Percentiles rank a stretch among this genome's conserved stretches.
phyloP scores from a whole-genome alignment of 2,329 filamentous ascomycete genomes.

The Arthrocladium fulminans region DNA sequence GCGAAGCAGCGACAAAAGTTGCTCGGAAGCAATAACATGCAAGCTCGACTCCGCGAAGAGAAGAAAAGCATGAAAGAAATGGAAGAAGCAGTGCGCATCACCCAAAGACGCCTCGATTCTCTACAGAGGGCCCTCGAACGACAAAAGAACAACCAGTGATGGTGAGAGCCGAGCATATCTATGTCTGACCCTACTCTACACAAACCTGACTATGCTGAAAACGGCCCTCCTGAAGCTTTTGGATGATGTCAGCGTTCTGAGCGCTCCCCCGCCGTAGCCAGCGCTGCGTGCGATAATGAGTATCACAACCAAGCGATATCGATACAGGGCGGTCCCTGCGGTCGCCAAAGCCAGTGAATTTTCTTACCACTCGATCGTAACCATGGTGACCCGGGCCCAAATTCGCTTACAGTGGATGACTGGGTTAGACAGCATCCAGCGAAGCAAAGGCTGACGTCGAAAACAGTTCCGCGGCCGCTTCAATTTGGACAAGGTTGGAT shows the following conservation, averaged over 20 bases:
- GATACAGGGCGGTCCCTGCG: not conserved
- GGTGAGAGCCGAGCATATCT: too few relatives aligned
- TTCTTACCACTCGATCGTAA: too few relatives aligned
- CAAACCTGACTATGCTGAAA: too few relatives aligned
- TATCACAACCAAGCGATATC: not conserved
- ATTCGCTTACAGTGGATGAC: not conserved
- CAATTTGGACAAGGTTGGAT: too few relatives aligned
- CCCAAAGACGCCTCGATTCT: slow-evolving; percentile 71
- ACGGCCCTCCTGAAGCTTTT: not conserved
- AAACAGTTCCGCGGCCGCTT: too few relatives aligned
- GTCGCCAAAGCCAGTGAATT: not conserved
- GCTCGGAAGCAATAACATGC: slow-evolving; percentile 36
- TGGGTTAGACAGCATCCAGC: not conserved
- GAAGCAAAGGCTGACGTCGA: too few relatives aligned
- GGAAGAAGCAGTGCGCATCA: slow-evolving; percentile 71
- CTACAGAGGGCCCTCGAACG: slow-evolving; percentile 64
- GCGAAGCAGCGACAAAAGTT: slow-evolving; percentile 24
- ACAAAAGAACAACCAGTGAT: slow-evolving; percentile 13
- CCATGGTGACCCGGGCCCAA: not conserved
- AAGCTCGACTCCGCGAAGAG: slow-evolving; percentile 52
- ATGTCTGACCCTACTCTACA: too few relatives aligned
- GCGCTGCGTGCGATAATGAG: not conserved
- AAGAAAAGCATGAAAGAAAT: slow-evolving; percentile 67
- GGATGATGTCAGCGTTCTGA: not conserved
- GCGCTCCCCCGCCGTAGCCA: not conserved